Evolutionary conservation across 1,284 basidiomycete genomes (phyloP).

Genomic region (Stygiomarasmius scandens): DNA sequence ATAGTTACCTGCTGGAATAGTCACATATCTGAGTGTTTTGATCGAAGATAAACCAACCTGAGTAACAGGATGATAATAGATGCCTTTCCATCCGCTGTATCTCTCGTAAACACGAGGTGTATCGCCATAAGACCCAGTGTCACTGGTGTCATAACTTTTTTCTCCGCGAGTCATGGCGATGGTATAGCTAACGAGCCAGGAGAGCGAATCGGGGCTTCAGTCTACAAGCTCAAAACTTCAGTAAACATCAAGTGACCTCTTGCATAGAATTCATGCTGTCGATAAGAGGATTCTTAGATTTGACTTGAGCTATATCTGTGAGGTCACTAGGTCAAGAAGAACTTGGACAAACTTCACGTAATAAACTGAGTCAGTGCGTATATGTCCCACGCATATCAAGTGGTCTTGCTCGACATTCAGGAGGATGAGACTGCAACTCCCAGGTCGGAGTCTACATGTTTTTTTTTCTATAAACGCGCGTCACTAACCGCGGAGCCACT

Average conservation of each 20-base stretch:
- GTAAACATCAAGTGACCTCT: not conserved
- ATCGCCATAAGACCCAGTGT: conserved; percentile 20
- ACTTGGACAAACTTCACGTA: too few relatives aligned
- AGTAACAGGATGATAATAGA: conserved; percentile 52
- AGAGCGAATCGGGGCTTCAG: not conserved
- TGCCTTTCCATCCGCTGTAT: conserved; percentile 39
- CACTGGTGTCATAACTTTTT: conserved; percentile 28
- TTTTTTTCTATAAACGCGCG: too few relatives aligned
- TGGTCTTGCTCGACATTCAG: too few relatives aligned
- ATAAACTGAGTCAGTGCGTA: too few relatives aligned
- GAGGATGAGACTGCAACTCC: too few relatives aligned
- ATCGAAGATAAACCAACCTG: conserved; percentile 37
- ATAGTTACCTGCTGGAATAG: conserved; percentile 47
- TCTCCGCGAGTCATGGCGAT: conserved; percentile 19
- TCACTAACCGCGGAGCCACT: too few relatives aligned
- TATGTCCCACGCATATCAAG: too few relatives aligned
- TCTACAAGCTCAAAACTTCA: not conserved
- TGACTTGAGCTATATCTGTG: too few relatives aligned
- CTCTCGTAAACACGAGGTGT: conserved; percentile 30
- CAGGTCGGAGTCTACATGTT: too few relatives aligned
- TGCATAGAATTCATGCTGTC: not conserved
- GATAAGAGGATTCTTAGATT: too few relatives aligned
- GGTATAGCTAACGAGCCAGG: not conserved
- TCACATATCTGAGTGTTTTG: conserved; percentile 14
- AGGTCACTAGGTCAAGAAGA: too few relatives aligned